Evolutionary conservation across 257 asterid species (phyloP).

Genomic region (Gentiana dahurica): DNA sequence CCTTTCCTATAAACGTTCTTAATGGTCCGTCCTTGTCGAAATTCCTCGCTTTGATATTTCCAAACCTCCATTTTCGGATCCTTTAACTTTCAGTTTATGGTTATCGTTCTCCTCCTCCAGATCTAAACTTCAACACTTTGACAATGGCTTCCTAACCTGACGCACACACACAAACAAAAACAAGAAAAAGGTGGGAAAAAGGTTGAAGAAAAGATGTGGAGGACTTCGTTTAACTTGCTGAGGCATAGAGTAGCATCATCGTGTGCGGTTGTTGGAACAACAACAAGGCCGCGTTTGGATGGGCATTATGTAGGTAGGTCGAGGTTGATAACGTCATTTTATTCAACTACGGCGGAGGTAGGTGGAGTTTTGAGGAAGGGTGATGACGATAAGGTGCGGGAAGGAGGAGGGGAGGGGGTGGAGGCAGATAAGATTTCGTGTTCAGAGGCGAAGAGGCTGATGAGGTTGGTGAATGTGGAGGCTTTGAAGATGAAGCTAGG

Average conservation of each 20-base stretch:
- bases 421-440: slow-evolving; percentile 33
- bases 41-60: background rate
- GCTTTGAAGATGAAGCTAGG: slow-evolving; percentile 65
- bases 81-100: background rate
- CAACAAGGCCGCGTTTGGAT: slow-evolving; percentile 5
- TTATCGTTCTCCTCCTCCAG: background rate
- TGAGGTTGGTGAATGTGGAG: slow-evolving; percentile 86
- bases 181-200: background rate
- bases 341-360: slow-evolving; percentile 11
- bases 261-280: slow-evolving; percentile 1
- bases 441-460: slow-evolving; percentile 76
- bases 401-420: background rate
- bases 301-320: slow-evolving; percentile 11
- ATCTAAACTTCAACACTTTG: slow-evolving; percentile 3
- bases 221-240: slow-evolving; percentile 28
- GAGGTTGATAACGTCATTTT: slow-evolving; percentile 10
- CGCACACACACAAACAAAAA: background rate
- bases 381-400: background rate
- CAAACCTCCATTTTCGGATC: background rate
- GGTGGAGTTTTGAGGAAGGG: slow-evolving; percentile 12
- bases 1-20: background rate
- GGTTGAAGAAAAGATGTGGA: slow-evolving; percentile 32
- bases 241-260: slow-evolving; percentile 16
- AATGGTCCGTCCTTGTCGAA: slow-evolving; percentile 9
- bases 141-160: background rate